Evolutionary conservation across 2,329 filamentous ascomycete genomes (phyloP), one percentile per base, ranked within the genome.

Genomic region (Botrytis elliptica): DNA sequence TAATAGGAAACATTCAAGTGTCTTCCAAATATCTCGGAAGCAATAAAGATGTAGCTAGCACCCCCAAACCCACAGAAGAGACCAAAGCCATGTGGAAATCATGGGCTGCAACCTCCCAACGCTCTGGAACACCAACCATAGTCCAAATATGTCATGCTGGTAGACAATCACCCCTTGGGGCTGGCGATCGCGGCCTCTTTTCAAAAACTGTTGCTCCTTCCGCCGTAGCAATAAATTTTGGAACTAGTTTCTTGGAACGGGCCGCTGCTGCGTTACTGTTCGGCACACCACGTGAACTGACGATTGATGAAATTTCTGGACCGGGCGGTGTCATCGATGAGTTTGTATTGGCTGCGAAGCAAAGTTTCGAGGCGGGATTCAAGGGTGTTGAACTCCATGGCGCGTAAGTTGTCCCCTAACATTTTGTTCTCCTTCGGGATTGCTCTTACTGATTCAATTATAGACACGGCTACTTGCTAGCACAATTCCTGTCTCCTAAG

Each of bases 401-500:
- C 33, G 70, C 70, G 70, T 67, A 52, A 72, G 70, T 72, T 29
- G 1, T 36, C 33, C 22, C 59, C 59, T 7, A 44, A 16, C 78
- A 86, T n/a, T 18, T n/a, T 40, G 38, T n/a, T 25, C 14, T 9
- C 16, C 82, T 6, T 86, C 86, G 60, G 77, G 75, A 71, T 20
- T 74, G 29, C 85, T 86, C 46, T 14, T 68, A 25, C 38, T 59
- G 9, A 49, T 33, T 18, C n/a, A 66, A 52, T n/a, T 6, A 25
- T 49, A 79, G 77, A 16, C 93, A 95, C 79, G 92, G 93, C 1
- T 95, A 94, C 80, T 86, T 95, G 0, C 84, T 95, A 0, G 88
- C 90, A 76, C 84, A 85, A 14, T 95, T 95, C 84, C 77, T 94
- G 12, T 90, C 89, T 0, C 91, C 92, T 0, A 85, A 86, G 0